Evolutionary conservation across 805 yeast species (phyloP), one percentile per base, ranked within the genome.

Genomic region (Clavispora asparagi): DNA sequence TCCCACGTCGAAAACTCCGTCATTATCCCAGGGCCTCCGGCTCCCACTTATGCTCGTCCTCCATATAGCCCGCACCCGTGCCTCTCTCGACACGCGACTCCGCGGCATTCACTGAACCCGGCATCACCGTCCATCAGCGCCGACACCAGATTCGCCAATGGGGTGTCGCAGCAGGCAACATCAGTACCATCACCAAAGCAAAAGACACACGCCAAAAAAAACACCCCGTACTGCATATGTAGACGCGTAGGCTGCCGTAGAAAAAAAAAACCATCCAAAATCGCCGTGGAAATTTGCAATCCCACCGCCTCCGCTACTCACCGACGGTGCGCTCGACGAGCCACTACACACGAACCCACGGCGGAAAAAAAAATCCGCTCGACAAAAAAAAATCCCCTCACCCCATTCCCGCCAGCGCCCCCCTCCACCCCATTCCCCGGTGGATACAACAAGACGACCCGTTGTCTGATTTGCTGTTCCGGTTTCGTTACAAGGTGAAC

Each of bases 301-400:
- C 25, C 40, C 12, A 40, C 35, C 9, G 31, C 33, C 50, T 25
- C 45, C 47, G 45, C 47, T 32, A 35, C 45, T 44, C 45, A 40
- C 43, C 42, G 43, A 39, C 23, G 29, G 52, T 41, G 52, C 54
- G 52, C 52, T 45, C 52, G 52, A 52, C 49, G 48, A 50, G 52
- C 47, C 48, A 51, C 46, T 45, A 50, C 48, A 17, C 37, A 48
- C 52, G 53, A 48, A 48, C 44, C 48, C 50, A 48, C 47, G 48
- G 38, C 45, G 45, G 45, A 50, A 50, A 50, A 50, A 41, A 44
- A 44, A 44, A 43, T 44, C 46, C 50, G 38, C 52, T 45, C 50
- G 43, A 43, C 43, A 47, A 45, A 48, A 48, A n/a, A 47, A 50
- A 50, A 30, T 27, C 40, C 44, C 46, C 37, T 33, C 46, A 25